A percentile compares a stretch with the other conserved stretches of the same genome.
These are phyloP conservation scores for Hysterangium stoloniferum DNA, from an alignment of 768 basidiomycete species.

Conservation along the genomic window DNA sequence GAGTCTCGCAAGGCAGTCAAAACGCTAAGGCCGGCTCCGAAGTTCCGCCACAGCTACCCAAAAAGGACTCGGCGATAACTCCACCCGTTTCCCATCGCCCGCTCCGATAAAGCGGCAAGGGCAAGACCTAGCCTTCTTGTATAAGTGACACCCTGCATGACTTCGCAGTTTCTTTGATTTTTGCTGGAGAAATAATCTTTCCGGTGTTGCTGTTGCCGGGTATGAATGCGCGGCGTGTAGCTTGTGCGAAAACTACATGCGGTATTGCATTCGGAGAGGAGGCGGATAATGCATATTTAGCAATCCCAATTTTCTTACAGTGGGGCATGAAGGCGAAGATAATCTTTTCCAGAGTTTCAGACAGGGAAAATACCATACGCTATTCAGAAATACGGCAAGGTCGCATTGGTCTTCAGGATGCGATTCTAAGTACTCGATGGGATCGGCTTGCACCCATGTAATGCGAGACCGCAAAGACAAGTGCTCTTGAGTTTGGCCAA, in stretches of 20 bases:
- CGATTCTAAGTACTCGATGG: constrained; percentile 22
- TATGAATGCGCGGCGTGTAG: constrained; percentile 27
- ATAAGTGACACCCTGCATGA: constrained; percentile 17
- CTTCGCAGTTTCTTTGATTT: constrained; percentile 22
- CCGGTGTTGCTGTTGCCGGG: constrained; percentile 27
- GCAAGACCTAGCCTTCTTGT: constrained; percentile 19
- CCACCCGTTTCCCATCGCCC: constrained; percentile 29
- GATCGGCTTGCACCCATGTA: constrained; percentile 25
- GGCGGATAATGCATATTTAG: constrained; percentile 28
- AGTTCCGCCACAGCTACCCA: constrained; percentile 18
- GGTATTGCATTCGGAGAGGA: constrained; percentile 18
- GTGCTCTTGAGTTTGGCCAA: constrained; percentile 30
- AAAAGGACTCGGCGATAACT: constrained; percentile 20
- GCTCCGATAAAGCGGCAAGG: constrained; percentile 23
- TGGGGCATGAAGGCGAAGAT: constrained; percentile 22
- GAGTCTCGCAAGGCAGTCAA: constrained; percentile 28
- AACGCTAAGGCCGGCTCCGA: constrained; percentile 26
- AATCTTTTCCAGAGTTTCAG: constrained; percentile 22
- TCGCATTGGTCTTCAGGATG: constrained; percentile 20
- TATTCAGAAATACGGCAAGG: constrained; percentile 28
- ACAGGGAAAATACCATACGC: constrained; percentile 35
- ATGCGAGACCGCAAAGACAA: constrained; percentile 30
- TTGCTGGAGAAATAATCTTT: constrained; percentile 28
- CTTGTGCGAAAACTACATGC: constrained; percentile 31
- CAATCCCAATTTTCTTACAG: constrained; percentile 24